These are phyloP conservation scores for Fallopia convolvulus DNA, from an alignment of 148 eudicot species.

Conservation along the genomic window DNA sequence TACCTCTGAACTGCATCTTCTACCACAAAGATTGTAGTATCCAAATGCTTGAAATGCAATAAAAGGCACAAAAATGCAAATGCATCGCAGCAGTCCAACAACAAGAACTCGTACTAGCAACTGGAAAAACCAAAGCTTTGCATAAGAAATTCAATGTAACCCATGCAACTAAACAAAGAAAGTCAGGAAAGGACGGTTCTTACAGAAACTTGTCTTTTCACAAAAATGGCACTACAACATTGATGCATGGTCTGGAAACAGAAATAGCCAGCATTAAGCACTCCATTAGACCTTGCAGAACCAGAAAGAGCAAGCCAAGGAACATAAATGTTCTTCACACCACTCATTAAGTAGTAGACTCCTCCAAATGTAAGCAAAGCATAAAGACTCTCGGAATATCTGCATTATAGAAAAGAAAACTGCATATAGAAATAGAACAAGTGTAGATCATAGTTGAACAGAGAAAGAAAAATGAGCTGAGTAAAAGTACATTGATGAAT, in stretches of 20 bases:
- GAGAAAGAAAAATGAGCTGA: background rate
- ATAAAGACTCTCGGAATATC: constrained; percentile 90
- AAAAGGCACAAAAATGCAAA: constrained; percentile 59
- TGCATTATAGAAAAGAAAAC: constrained; percentile 26
- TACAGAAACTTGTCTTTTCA: constrained; percentile 39
- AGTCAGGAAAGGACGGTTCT: constrained; percentile 15
- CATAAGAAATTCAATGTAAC: background rate
- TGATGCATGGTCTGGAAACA: constrained; percentile 68
- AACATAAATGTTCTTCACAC: constrained; percentile 36
- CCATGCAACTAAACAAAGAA: constrained; percentile 5
- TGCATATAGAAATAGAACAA: background rate
- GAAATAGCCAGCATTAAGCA: constrained; percentile 80
- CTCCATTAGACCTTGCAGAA: constrained; percentile 80
- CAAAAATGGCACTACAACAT: constrained; percentile 45
- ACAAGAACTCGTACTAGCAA: constrained; percentile 43
- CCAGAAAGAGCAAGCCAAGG: constrained; percentile 75
- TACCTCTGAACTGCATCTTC: constrained; percentile 35
- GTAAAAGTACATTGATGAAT: constrained; percentile 67
- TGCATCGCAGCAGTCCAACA: constrained; percentile 46
- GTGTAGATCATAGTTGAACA: background rate
- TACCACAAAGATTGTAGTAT: constrained; percentile 63
- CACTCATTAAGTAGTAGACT: constrained; percentile 45
- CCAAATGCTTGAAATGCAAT: constrained; percentile 85
- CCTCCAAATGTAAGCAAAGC: constrained; percentile 83
- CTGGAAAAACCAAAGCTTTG: constrained; percentile 27